A percentile compares a stretch with the other conserved stretches of the same genome.
phyloP scores from a whole-genome alignment of 805 yeast species.

The Hanseniaspora lindneri region DNA sequence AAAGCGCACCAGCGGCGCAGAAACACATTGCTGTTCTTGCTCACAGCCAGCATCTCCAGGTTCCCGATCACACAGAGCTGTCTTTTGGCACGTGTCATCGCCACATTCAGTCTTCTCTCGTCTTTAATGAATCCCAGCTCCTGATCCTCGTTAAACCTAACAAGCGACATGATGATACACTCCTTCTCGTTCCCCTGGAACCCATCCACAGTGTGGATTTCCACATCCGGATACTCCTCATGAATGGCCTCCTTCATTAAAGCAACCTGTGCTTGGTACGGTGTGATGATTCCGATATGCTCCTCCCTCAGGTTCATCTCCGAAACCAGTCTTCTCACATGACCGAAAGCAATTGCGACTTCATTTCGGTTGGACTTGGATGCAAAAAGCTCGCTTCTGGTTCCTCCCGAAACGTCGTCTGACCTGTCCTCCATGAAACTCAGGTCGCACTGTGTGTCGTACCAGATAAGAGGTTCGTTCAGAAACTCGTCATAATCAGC shows the following conservation, averaged over 20 bases:
- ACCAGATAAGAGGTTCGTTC: conserved; percentile 54
- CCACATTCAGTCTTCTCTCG: conserved; percentile 73
- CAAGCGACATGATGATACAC: conserved; percentile 65
- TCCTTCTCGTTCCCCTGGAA: conserved; percentile 96
- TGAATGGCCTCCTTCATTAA: conserved; percentile 40
- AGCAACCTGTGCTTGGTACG: conserved; percentile 79
- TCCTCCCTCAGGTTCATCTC: conserved; percentile 39
- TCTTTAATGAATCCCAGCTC: conserved; percentile 79
- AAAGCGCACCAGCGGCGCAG: conserved; percentile 52
- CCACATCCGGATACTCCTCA: conserved; percentile 38
- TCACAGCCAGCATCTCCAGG: conserved; percentile 48
- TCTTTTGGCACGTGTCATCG: conserved; percentile 79
- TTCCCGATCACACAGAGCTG: conserved; percentile 83
- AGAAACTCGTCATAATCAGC: conserved; percentile 46
- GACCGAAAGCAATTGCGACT: conserved; percentile 45
- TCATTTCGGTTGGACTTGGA: conserved; percentile 76
- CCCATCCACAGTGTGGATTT: conserved; percentile 86
- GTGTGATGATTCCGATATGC: conserved; percentile 76
- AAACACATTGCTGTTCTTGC: conserved; percentile 31
- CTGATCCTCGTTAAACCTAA: conserved; percentile 58
- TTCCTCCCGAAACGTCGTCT: conserved; percentile 1
- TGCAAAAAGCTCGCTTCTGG: conserved; percentile 20
- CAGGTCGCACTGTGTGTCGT: conserved; percentile 79
- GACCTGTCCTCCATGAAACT: conserved; percentile 50
- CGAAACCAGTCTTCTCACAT: conserved; percentile 40